Evolutionary conservation across 129 eudicot species (phyloP).

Genomic region (Artemisia argyi): DNA sequence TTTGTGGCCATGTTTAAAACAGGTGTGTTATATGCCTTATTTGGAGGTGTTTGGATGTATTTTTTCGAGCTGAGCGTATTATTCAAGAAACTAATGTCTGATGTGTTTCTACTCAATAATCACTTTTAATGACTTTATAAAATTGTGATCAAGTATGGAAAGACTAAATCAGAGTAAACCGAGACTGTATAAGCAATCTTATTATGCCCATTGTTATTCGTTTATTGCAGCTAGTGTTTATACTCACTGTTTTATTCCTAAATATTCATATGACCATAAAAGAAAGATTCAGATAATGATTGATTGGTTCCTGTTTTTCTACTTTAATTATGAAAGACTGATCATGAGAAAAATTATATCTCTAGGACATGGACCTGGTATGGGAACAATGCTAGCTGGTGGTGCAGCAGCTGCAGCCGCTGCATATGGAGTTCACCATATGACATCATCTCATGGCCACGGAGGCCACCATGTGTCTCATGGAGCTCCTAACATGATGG

Average conservation of each 20-base stretch:
- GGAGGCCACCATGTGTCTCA: slow-evolving; percentile 26
- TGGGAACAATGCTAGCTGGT: slow-evolving; percentile 65
- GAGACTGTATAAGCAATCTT: neutral
- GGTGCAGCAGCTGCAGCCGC: slow-evolving; percentile 80
- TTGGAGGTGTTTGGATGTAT: neutral
- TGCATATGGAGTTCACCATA: slow-evolving; percentile 60
- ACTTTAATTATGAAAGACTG: neutral
- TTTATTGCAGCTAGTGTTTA: neutral
- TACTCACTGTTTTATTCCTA: neutral
- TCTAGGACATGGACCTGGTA: slow-evolving; percentile 60
- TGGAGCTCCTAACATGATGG: slow-evolving; percentile 37
- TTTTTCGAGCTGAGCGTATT: neutral
- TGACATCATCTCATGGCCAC: slow-evolving; percentile 36
- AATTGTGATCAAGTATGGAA: neutral
- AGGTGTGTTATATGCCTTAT: neutral
- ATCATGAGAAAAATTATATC: neutral
- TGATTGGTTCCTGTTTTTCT: neutral
- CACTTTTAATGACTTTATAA: neutral
- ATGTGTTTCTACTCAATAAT: neutral
- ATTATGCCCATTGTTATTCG: neutral
- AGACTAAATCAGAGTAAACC: neutral
- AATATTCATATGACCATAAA: neutral
- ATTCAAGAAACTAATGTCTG: neutral
- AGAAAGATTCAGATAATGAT: neutral
- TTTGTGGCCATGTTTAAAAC: neutral